Evolutionary conservation across 768 basidiomycete species (phyloP), one percentile per base, ranked within the genome.

Genomic region (Multifurca ochricompacta): DNA sequence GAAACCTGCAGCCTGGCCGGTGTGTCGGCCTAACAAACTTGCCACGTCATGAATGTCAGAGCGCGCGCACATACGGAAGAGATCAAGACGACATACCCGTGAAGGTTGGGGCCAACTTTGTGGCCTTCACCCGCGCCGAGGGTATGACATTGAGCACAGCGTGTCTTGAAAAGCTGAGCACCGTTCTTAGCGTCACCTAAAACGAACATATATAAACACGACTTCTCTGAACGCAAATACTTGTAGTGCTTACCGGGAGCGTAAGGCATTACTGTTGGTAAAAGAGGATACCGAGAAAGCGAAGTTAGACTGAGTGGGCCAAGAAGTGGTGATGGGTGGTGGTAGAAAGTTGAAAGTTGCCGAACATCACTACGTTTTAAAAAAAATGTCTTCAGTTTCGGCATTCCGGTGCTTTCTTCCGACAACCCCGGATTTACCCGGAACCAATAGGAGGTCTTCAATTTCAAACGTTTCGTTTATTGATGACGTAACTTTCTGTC

Each of bases 41-140:
- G 51, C 37, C 44, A 49, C 37, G 42, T 56, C 50, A 61, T 40
- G 46, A 46, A 34, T 35, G 39, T 54, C 35, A 42, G 39, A 21
- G n/a, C 37, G 46, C 34, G 13, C 25, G 35, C 46, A 6, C 23
- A 23, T 18, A 28, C 0, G 2, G 7, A 25, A 51, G 23, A 13
- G 35, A 23, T 6, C 3, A 27, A 18, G 43, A 34, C 1, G 8
- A 71, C 87, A 61, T 63, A 91, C 84, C 94, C 94, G 68, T 93
- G 83, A 25, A 98, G 80, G 79, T 95, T 95, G 42, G 95, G 95
- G 53, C 95, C 95, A 56, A 97, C 92, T 71, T 89, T 90, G 76
- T 92, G 77, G 37, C 81, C 76, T 64, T 83, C 90, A 52, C 85
- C 83, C 63, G 78, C 75, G 52, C 74, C 88, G 59, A 88, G 70